Conservation (phyloP, 495 filamentous ascomycete genomes). For the Lasiosphaeris hirsuta region DNA sequence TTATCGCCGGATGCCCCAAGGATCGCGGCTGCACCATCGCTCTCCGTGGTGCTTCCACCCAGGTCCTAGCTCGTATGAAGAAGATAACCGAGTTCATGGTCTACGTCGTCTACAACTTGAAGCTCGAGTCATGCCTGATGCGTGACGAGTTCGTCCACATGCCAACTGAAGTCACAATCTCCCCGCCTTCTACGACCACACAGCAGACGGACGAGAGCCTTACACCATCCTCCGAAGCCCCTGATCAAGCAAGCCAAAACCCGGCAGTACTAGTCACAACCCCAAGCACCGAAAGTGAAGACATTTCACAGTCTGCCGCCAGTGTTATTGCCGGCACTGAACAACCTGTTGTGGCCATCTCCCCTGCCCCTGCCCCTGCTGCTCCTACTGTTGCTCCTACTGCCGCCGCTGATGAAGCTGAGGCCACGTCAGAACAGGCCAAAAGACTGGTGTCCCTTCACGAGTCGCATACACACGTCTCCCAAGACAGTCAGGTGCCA, state of each 20-base stretch:
- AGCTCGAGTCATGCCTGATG: constrained; percentile 94
- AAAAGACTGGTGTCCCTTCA: constrained; percentile 42
- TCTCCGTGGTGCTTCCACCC: constrained; percentile 73
- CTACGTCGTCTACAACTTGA: constrained; percentile 97
- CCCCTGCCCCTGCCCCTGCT: constrained; percentile 6
- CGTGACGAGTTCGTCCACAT: constrained; percentile 91
- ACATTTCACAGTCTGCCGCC: constrained; percentile 9
- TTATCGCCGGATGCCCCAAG: constrained; percentile 86
- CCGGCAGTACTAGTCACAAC: constrained; percentile 22
- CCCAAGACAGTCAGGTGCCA: constrained; percentile 59
- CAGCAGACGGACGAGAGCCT: constrained; percentile 26
- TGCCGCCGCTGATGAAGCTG: constrained; percentile 4
- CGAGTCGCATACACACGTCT: constrained; percentile 38
- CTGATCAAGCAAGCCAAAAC: constrained; percentile 1
- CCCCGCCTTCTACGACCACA: constrained; percentile 19
- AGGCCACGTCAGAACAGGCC: constrained; percentile 15
- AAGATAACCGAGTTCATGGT: constrained; percentile 97
- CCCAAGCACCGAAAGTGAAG: constrained; percentile 25
- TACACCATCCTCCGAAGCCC: background rate
- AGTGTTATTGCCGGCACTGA: constrained; percentile 3
- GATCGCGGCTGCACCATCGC: constrained; percentile 96
- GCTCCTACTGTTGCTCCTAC: constrained; percentile 4
- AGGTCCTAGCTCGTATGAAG: constrained; percentile 74
- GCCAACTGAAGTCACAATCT: constrained; percentile 55
- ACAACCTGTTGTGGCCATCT: background rate